Evolutionary conservation across 164 flowering plant genomes (phyloP), one percentile per base, ranked within the genome.

Genomic region (Annona squamosa): DNA sequence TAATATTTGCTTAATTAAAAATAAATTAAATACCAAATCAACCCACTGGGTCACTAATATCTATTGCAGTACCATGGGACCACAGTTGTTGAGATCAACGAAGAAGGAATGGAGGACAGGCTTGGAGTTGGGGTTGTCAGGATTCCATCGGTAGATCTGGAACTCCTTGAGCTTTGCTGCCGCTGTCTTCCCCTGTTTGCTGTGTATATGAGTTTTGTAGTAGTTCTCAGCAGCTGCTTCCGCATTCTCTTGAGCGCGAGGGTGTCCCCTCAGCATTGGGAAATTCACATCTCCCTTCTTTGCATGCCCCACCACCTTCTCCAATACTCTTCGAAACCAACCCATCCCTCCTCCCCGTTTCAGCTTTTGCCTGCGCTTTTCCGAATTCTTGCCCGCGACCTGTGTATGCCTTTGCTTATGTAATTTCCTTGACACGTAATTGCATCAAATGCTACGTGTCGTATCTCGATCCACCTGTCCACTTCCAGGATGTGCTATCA

Each of bases 121-220:
- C 77, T 82, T 87, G 67, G 46, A 69, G 66, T 73, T 13, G 12
- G 90, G 90, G 4, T 61, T 3, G 62, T 89, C 89, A 3, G 95
- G 93, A 76, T 74, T 87, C 95, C 93, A 92, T 48, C 93, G 71
- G 65, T 86, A 90, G 48, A 92, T 82, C 78, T 77, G 72, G 82
- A 92, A 89, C 77, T 91, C 97, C 76, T 90, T 92, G 41, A 19
- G 4, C 46, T 77, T 64, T 26, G 37, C 37, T 26, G 37, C 37
- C 1, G 37, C 37, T 52, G 59, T 52, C 59, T 52, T 52, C 59
- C 13, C 9, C 10, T 67, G 48, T 59, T 65, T 46, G 2, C 59
- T 82, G 0, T 59, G 17, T 57, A 42, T 18, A 78, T 7, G 4
- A 13, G 69, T 5, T 71, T 48, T 1, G 9, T 68, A 79, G 9